Evolutionary conservation across 306 rosid genomes (phyloP).

Genomic region (Ormosia emarginata): DNA sequence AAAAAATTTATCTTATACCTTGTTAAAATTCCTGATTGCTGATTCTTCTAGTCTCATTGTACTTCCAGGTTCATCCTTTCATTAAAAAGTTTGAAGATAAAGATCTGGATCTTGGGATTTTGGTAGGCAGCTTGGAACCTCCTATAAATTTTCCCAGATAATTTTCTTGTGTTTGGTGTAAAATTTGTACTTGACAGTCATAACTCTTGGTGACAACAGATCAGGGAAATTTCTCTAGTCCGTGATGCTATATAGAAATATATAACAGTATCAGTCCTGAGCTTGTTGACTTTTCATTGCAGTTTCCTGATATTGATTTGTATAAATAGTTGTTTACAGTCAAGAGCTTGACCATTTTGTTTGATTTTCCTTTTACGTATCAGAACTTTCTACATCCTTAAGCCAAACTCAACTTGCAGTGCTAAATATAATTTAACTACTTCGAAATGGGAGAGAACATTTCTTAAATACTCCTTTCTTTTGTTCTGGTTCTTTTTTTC

Average conservation of each 20-base stretch:
- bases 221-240: slow-evolving; percentile 19
- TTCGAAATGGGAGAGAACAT: not conserved
- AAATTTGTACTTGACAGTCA: slow-evolving; percentile 25
- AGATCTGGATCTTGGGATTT: slow-evolving; percentile 88
- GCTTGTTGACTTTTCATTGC: slow-evolving; percentile 10
- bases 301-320: slow-evolving; percentile 25
- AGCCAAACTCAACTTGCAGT: not conserved
- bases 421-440: not conserved
- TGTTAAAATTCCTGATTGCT: not conserved
- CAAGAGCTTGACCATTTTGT: slow-evolving; percentile 5
- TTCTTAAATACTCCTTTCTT: not conserved
- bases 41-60: slow-evolving; percentile 17
- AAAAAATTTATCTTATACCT: not conserved
- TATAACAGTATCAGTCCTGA: slow-evolving; percentile 1
- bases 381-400: not conserved
- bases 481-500: too few species aligned
- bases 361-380: not conserved
- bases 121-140: slow-evolving; percentile 88
- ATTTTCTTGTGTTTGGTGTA: slow-evolving; percentile 30
- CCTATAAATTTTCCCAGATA: slow-evolving; percentile 82
- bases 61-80: slow-evolving; percentile 81
- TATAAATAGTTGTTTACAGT: slow-evolving; percentile 26
- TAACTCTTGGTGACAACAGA: slow-evolving; percentile 31
- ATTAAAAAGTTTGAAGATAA: slow-evolving; percentile 94
- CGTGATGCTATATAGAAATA: slow-evolving; percentile 15